Evolutionary conservation across 257 asterid species (phyloP), one percentile per base, ranked within the genome.

Genomic region (Penstemon newberryi): DNA sequence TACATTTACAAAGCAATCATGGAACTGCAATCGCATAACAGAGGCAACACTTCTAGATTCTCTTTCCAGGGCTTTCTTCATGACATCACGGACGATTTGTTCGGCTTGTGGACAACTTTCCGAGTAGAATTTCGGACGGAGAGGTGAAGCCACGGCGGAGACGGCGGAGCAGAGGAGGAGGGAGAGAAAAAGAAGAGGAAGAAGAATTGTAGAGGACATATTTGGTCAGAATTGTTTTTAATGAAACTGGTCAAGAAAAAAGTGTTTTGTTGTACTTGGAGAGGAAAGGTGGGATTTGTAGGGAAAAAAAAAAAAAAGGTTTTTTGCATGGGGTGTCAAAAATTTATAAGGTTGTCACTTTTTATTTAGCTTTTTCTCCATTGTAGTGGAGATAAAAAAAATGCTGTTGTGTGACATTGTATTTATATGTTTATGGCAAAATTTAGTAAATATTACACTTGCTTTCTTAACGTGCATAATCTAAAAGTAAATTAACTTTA

Each of bases 1-100:
- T 86, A 93, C 99, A 66, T 90, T 93, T 13, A 93, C 97, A 4
- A 93, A 79, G 80, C 99, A 93, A 66, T 93, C 99, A 63, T 93
- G 99, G 78, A 93, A 93, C 65, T 93, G 99, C 51, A 93, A 72
- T 19, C 99, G 93, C 99, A 93, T 90, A 19, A 90, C 96, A 1
- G 99, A 93, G 63, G 97, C 97, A 10, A 75, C 87, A 39, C 78
- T 82, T 66, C 99, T 78, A 3, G 79, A 69, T 45, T 93, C 99
- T 73, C 80, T 79, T 7, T 49, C 80, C 95, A 89, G 89, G 76
- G 95, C 85, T 63, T 71, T 60, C 62, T 58, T 43, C 67, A 88
- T 76, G 18, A 82, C 90, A 7, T 67, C 75, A 41, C 91, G 86
- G 53, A 83, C 97, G 8, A 89, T 70, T 63, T 0, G 1, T 62